Conservation (phyloP, 768 basidiomycete genomes). For the Termitomyces sp. region DNA sequence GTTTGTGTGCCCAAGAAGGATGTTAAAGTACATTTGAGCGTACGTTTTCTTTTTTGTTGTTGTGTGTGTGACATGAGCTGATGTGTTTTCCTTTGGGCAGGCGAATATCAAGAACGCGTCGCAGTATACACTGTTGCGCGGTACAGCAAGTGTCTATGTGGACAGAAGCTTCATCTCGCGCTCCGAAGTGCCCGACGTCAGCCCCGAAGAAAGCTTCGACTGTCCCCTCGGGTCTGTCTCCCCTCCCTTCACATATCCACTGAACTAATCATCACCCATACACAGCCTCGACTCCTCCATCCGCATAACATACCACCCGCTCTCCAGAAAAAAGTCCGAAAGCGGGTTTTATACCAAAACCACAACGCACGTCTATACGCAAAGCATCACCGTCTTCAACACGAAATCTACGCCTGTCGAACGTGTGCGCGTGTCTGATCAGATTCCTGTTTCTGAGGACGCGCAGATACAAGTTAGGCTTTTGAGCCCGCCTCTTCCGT, state of each 20-base stretch:
- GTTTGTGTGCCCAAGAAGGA: slow-evolving; percentile 26
- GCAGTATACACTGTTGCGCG: slow-evolving; percentile 23
- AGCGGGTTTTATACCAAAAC: slow-evolving; percentile 23
- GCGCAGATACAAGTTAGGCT: slow-evolving; percentile 7
- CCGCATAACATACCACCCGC: slow-evolving; percentile 25
- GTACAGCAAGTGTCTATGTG: slow-evolving; percentile 25
- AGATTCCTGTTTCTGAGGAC: slow-evolving; percentile 24
- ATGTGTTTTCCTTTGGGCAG: slow-evolving; percentile 7
- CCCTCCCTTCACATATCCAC: not conserved
- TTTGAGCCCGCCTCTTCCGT: not conserved
- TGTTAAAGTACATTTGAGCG: slow-evolving; percentile 22
- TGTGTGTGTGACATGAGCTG: not conserved
- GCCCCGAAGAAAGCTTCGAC: slow-evolving; percentile 28
- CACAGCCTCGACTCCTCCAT: slow-evolving; percentile 24
- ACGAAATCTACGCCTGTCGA: slow-evolving; percentile 18
- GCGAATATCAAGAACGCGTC: slow-evolving; percentile 28
- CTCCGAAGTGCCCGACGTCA: slow-evolving; percentile 22
- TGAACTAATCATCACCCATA: not conserved
- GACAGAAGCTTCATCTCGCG: slow-evolving; percentile 28
- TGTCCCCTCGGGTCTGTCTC: slow-evolving; percentile 26
- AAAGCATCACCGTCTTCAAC: slow-evolving; percentile 23
- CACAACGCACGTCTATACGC: slow-evolving; percentile 20
- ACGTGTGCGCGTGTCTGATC: slow-evolving; percentile 20
- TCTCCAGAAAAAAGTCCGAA: slow-evolving; percentile 21
- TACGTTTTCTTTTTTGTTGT: slow-evolving; percentile 6